A percentile compares a stretch with the other conserved stretches of the same genome.
Evolutionary conservation across 495 filamentous ascomycete genomes (phyloP).

Genomic region (Hypoxylon intermedium): DNA sequence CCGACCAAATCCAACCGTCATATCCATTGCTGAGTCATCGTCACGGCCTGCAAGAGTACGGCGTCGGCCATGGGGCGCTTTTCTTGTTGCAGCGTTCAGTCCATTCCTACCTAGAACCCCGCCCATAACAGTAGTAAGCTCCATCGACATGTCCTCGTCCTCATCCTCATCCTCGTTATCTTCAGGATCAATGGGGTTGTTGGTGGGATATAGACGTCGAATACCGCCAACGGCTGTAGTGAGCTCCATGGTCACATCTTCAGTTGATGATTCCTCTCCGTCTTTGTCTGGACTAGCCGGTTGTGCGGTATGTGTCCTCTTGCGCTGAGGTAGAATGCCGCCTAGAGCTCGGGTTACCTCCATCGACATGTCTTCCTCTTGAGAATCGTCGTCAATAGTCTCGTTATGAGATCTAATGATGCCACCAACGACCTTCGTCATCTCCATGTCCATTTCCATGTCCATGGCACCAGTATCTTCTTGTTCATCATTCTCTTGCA

Average conservation of each 20-base stretch:
- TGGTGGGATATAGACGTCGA: constrained; percentile 33
- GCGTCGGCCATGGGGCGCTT: constrained; percentile 33
- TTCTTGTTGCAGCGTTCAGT: constrained; percentile 24
- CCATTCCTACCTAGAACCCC: constrained; percentile 60
- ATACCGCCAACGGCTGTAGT: constrained; percentile 78
- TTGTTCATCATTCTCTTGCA: constrained; percentile 22
- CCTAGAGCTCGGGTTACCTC: constrained; percentile 85
- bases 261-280: constrained; percentile 45
- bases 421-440: constrained; percentile 63
- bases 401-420: constrained; percentile 53
- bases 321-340: constrained; percentile 68
- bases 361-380: constrained; percentile 76
- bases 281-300: constrained; percentile 35
- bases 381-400: constrained; percentile 33
- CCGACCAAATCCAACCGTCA: constrained; percentile 74
- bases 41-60: constrained; percentile 42
- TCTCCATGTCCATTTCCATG: constrained; percentile 60
- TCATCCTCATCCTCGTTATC: constrained; percentile 40
- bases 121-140: constrained; percentile 77
- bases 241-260: constrained; percentile 71
- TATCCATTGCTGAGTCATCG: constrained; percentile 66
- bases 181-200: constrained; percentile 36
- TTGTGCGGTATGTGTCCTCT: constrained; percentile 37
- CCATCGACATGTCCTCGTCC: constrained; percentile 81
- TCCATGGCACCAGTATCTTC: constrained; percentile 45